Evolutionary conservation across 768 basidiomycete species (phyloP).

Genomic region (Trichaptum fuscoviolaceum): DNA sequence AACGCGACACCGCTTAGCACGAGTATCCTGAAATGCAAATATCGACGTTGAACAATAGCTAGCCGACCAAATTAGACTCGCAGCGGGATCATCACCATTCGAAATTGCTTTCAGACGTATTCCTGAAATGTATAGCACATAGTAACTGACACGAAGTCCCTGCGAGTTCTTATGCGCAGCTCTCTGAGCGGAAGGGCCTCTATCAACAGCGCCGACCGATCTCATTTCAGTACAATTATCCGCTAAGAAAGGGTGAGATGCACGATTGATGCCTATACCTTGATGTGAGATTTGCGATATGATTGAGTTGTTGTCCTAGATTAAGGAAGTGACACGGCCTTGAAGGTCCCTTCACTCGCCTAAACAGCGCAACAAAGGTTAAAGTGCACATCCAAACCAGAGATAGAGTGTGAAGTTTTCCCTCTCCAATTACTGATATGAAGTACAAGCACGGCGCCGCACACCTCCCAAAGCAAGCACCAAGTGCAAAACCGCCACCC

Average conservation of each 20-base stretch:
- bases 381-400: not conserved
- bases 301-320: not conserved
- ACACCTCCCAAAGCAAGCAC: not conserved
- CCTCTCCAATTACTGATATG: conserved; percentile 1
- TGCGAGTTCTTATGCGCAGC: not conserved
- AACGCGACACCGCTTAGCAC: too few relatives aligned
- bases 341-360: not conserved
- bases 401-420: not conserved
- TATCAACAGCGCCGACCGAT: not conserved
- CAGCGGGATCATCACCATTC: too few relatives aligned
- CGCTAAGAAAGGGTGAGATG: not conserved
- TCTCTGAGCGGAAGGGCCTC: not conserved
- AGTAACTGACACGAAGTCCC: not conserved
- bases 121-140: not conserved
- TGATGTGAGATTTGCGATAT: not conserved
- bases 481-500: not conserved
- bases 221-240: not conserved
- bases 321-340: not conserved
- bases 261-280: not conserved
- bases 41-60: too few relatives aligned
- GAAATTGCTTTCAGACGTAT: too few relatives aligned
- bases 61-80: too few relatives aligned
- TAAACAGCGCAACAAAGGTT: not conserved
- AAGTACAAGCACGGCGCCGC: not conserved
- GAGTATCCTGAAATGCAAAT: too few relatives aligned